These are phyloP conservation scores for Pseudocercospora ulei DNA, from an alignment of 2,329 filamentous ascomycete genomes.

Conservation along the genomic window DNA sequence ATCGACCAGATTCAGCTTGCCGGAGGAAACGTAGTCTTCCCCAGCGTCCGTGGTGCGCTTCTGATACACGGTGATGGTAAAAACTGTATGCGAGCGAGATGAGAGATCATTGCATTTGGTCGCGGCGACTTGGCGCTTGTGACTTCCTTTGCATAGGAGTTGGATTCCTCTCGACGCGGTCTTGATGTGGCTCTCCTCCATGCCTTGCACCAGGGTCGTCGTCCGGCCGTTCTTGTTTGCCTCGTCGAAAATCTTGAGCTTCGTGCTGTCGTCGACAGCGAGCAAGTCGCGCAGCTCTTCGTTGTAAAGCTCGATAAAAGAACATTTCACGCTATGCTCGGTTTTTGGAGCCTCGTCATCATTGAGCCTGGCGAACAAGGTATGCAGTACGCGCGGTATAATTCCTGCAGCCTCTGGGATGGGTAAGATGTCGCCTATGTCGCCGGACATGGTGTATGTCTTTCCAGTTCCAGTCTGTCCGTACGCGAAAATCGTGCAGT, in stretches of 20 bases:
- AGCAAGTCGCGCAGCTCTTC: slow-evolving; percentile 89
- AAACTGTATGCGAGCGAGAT: slow-evolving; percentile 92
- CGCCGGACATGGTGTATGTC: slow-evolving; percentile 98
- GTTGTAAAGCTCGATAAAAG: slow-evolving; percentile 97
- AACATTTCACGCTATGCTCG: slow-evolving; percentile 90
- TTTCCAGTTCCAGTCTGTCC: slow-evolving; percentile 97
- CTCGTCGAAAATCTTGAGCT: slow-evolving; percentile 94
- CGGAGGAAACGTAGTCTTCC: slow-evolving; percentile 80
- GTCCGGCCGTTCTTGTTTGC: slow-evolving; percentile 73
- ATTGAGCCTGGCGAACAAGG: slow-evolving; percentile 77
- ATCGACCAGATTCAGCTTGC: slow-evolving; percentile 94
- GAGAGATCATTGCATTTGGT: slow-evolving; percentile 99
- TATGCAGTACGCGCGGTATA: slow-evolving; percentile 80
- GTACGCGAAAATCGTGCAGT: slow-evolving; percentile 98
- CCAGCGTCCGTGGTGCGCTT: slow-evolving; percentile 72
- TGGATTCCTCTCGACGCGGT: slow-evolving; percentile 76
- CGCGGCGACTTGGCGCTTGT: slow-evolving; percentile 93
- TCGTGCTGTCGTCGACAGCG: slow-evolving; percentile 66
- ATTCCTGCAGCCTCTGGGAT: slow-evolving; percentile 89
- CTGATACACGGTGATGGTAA: slow-evolving; percentile 86
- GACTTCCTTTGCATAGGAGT: slow-evolving; percentile 75
- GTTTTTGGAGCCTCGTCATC: slow-evolving; percentile 51
- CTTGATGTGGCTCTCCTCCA: slow-evolving; percentile 93
- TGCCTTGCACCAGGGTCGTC: slow-evolving; percentile 83
- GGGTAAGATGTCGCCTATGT: slow-evolving; percentile 85